Conservation (phyloP, 805 yeast species). For the Millerozyma acaciae region DNA sequence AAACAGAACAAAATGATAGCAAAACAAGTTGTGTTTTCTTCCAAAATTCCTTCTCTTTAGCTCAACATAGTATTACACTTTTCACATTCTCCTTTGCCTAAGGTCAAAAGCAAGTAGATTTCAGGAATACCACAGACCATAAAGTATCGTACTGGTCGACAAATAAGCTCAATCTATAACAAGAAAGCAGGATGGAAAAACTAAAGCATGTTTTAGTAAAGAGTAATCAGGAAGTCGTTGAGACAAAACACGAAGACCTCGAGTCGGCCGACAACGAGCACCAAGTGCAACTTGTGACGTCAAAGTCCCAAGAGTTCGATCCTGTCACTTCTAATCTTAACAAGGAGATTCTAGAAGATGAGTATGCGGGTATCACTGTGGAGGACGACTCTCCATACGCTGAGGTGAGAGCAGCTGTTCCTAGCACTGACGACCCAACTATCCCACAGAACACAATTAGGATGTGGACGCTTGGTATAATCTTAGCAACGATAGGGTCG, state of each 20-base stretch:
- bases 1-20: no score
- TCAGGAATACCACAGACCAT: no score
- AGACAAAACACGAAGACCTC: neutral
- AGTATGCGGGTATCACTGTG: slow-evolving; percentile 39
- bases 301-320: slow-evolving; percentile 30
- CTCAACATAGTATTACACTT: no score
- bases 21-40: no score
- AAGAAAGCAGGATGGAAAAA: slow-evolving; percentile 1
- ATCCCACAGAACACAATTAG: slow-evolving; percentile 51
- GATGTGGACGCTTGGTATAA: slow-evolving; percentile 49
- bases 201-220: neutral
- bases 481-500: slow-evolving; percentile 53
- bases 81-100: no score
- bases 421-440: slow-evolving; percentile 48
- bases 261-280: slow-evolving; percentile 1
- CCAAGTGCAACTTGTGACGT: neutral
- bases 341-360: slow-evolving; percentile 24
- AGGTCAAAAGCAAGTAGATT: no score
- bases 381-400: slow-evolving; percentile 53
- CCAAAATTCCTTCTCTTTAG: no score
- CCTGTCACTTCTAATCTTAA: slow-evolving; percentile 26
- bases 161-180: no score
- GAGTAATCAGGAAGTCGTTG: neutral
- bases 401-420: slow-evolving; percentile 62
- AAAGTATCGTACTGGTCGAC: no score